Conservation (phyloP, 106 monocot genomes). For the Dioscorea zingiberensis region DNA sequence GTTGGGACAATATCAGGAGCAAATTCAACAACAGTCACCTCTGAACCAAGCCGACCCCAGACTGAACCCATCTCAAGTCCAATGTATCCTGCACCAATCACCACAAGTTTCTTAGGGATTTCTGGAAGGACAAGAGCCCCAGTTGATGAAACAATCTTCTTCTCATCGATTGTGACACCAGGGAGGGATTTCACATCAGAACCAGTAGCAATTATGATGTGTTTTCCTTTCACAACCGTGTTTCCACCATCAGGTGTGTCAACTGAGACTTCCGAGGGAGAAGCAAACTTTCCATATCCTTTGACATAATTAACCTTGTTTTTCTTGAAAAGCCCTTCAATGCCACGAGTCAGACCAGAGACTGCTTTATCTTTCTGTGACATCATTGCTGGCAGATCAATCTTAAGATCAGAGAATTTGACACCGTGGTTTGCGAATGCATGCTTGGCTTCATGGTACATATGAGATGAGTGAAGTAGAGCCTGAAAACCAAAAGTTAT, state of each 20-base stretch:
- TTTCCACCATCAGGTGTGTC: slow-evolving; percentile 45
- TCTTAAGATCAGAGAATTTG: slow-evolving; percentile 51
- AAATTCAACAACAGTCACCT: slow-evolving; percentile 95
- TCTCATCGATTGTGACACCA: slow-evolving; percentile 67
- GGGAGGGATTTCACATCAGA: slow-evolving; percentile 70
- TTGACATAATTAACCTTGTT: slow-evolving; percentile 80
- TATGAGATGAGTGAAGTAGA: slow-evolving; percentile 69
- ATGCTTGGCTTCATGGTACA: slow-evolving; percentile 77
- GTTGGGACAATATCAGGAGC: slow-evolving; percentile 88
- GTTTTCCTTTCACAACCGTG: slow-evolving; percentile 55
- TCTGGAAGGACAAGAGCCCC: slow-evolving; percentile 61
- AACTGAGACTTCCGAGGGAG: slow-evolving; percentile 61
- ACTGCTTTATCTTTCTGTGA: slow-evolving; percentile 74
- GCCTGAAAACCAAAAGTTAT: slow-evolving; percentile 34
- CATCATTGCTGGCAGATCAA: slow-evolving; percentile 80
- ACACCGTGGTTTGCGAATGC: slow-evolving; percentile 60
- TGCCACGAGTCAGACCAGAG: slow-evolving; percentile 57
- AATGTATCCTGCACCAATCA: slow-evolving; percentile 94
- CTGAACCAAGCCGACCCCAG: slow-evolving; percentile 85
- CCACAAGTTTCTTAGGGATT: slow-evolving; percentile 76
- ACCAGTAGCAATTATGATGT: slow-evolving; percentile 76
- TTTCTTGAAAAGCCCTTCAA: slow-evolving; percentile 77
- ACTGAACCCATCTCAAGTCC: slow-evolving; percentile 96
- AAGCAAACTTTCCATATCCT: slow-evolving; percentile 60
- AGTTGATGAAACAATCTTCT: slow-evolving; percentile 89